phyloP scores from a whole-genome alignment of 306 rosid species.

The Vigna mungo region DNA sequence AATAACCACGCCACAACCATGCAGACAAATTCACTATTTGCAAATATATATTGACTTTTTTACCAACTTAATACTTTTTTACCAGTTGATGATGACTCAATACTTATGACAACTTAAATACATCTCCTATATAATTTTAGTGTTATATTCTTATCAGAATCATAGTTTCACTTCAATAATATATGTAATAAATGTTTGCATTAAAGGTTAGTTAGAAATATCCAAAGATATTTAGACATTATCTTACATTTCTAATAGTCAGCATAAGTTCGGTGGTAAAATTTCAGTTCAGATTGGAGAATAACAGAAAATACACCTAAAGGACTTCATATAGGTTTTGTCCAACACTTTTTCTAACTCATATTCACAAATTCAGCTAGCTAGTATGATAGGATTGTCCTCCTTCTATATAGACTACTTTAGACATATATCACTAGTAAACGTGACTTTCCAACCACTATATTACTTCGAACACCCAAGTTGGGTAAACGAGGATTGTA shows the following conservation, averaged over 20 bases:
- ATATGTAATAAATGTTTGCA: not conserved
- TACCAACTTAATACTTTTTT: conserved; percentile 13
- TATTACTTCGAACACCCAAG: not conserved
- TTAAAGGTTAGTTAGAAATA: not conserved
- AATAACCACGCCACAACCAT: conserved; percentile 5
- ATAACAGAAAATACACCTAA: not conserved
- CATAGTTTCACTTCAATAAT: not conserved
- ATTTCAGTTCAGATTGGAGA: not conserved
- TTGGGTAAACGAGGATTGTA: not conserved
- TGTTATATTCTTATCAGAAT: not conserved
- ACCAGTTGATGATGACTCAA: not conserved
- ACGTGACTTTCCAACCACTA: too few relatives aligned
- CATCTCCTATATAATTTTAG: not conserved
- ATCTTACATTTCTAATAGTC: not conserved
- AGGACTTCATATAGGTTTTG: not conserved
- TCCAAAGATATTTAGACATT: too few relatives aligned
- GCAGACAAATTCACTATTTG: conserved; percentile 10
- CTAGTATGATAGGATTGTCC: too few relatives aligned
- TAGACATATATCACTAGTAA: too few relatives aligned
- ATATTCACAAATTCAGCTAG: too few relatives aligned
- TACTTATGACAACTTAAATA: not conserved
- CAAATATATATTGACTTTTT: not conserved
- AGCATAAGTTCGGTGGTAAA: not conserved
- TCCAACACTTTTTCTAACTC: not conserved
- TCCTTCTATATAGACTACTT: too few relatives aligned